phyloP scores from a whole-genome alignment of 1,284 basidiomycete species.

The Vanrija humicola region DNA sequence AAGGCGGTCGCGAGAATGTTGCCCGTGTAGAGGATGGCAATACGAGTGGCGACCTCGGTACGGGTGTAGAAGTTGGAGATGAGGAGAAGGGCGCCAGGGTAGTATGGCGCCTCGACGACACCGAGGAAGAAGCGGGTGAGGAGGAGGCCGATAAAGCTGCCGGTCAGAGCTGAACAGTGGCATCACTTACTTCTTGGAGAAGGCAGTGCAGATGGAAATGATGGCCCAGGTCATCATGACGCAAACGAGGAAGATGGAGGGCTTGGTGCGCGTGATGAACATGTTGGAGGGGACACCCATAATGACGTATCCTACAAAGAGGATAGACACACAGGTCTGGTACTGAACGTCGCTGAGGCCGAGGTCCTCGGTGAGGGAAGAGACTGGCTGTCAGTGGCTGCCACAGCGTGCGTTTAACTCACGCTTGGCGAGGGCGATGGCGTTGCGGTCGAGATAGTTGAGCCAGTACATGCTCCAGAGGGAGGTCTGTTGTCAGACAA shows the following conservation, averaged over 20 bases:
- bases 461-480: constrained; percentile 27
- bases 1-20: constrained; percentile 24
- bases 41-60: constrained; percentile 41
- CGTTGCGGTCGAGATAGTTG: constrained; percentile 19
- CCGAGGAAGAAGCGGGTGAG: constrained; percentile 43
- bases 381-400: not conserved
- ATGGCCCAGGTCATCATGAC: constrained; percentile 33
- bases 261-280: constrained; percentile 35
- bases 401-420: constrained; percentile 12
- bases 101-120: constrained; percentile 32
- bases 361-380: constrained; percentile 27
- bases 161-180: too few species aligned
- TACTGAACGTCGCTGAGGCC: constrained; percentile 28
- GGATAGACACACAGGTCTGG: constrained; percentile 40
- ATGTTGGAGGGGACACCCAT: constrained; percentile 42
- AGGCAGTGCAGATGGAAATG: constrained; percentile 20
- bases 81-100: constrained; percentile 41
- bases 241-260: constrained; percentile 32
- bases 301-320: constrained; percentile 43
- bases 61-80: constrained; percentile 44
- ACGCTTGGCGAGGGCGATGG: constrained; percentile 27
- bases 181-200: constrained; percentile 15
- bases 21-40: constrained; percentile 38
- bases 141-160: constrained; percentile 26
- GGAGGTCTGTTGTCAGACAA: constrained; percentile 8